Conservation (phyloP, 169 alveolate species). For the Eimeria praecox region DNA sequence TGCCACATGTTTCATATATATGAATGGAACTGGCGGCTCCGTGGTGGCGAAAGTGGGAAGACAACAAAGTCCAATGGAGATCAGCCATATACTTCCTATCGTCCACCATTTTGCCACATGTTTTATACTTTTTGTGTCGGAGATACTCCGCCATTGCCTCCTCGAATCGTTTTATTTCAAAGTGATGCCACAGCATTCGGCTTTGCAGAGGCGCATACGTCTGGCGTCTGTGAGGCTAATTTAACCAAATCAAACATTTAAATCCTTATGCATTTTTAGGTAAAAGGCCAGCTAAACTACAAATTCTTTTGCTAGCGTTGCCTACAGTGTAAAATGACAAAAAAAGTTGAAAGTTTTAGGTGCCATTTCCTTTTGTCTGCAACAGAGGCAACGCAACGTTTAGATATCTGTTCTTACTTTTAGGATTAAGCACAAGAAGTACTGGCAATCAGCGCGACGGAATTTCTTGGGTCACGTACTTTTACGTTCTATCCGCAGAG, state of each 20-base stretch:
- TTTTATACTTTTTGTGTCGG: conserved; percentile 1
- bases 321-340: too few species aligned
- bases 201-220: not conserved
- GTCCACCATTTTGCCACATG: not conserved
- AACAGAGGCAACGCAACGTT: too few species aligned
- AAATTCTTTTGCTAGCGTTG: too few species aligned
- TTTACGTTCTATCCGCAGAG: not conserved
- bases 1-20: too few species aligned
- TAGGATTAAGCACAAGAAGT: too few species aligned
- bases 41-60: too few species aligned
- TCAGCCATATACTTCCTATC: not conserved
- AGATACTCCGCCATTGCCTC: not conserved
- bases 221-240: not conserved
- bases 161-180: not conserved
- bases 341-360: not conserved
- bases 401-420: too few species aligned
- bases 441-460: too few species aligned
- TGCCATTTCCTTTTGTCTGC: too few species aligned
- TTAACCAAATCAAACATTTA: not conserved
- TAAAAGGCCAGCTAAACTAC: not conserved
- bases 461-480: too few species aligned
- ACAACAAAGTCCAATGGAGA: not conserved
- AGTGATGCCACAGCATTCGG: not conserved
- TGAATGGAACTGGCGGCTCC: too few species aligned
- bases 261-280: not conserved